A percentile compares a stretch with the other conserved stretches of the same genome.
phyloP scores from a whole-genome alignment of 2,329 filamentous ascomycete species.

The Graphilbum ipis-grandicollis region DNA sequence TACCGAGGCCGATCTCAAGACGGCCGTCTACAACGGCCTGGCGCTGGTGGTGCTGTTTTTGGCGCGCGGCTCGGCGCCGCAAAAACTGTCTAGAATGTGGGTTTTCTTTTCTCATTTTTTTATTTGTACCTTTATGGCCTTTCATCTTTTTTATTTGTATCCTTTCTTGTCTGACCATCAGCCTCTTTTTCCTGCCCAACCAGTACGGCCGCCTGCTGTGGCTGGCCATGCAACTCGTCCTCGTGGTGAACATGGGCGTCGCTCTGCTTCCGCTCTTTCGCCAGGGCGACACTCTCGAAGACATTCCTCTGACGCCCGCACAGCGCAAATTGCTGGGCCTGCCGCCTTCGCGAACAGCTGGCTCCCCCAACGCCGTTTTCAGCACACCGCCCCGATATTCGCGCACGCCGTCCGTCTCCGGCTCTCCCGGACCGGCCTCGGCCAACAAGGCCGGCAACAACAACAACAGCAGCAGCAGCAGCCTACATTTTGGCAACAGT shows the following conservation, averaged over 20 bases:
- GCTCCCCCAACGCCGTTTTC: constrained; percentile 55
- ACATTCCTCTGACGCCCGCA: constrained; percentile 80
- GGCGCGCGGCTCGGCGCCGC: neutral
- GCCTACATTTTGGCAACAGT: constrained; percentile 2
- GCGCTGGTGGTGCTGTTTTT: constrained; percentile 14
- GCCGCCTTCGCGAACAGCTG: constrained; percentile 41
- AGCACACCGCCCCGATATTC: constrained; percentile 79
- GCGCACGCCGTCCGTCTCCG: constrained; percentile 48
- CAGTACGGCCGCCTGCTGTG: constrained; percentile 25
- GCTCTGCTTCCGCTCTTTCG: constrained; percentile 59
- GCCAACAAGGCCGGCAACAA: constrained; percentile 11
- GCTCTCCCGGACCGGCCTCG: constrained; percentile 30
- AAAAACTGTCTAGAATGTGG: constrained; percentile 21
- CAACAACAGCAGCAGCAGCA: constrained; percentile 12
- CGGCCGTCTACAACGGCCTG: constrained; percentile 50
- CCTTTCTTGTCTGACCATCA: too few relatives aligned
- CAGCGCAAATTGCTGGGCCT: constrained; percentile 77
- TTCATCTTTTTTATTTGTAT: too few relatives aligned
- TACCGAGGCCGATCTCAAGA: constrained; percentile 55
- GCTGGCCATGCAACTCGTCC: constrained; percentile 33
- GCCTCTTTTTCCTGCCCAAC: constrained; percentile 16
- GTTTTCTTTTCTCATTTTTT: neutral
- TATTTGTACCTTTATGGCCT: neutral
- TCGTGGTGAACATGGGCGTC: constrained; percentile 51
- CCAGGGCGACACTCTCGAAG: constrained; percentile 58